Conservation (phyloP, 495 filamentous ascomycete genomes). For the Astrothelium macrocarpum region DNA sequence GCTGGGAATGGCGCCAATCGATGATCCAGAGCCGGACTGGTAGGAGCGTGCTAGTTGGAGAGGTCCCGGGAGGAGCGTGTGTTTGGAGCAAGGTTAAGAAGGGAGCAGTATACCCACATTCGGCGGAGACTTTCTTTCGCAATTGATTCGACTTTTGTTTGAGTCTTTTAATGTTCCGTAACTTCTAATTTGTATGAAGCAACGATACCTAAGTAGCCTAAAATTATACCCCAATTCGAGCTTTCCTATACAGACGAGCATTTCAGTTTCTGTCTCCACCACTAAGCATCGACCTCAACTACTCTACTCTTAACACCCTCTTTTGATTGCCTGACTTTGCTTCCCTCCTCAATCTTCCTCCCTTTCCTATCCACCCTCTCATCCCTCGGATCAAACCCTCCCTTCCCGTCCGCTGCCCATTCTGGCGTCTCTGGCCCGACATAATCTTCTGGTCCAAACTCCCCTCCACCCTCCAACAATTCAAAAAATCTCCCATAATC, state of each 20-base stretch:
- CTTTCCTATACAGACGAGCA: neutral
- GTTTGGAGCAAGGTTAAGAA: neutral
- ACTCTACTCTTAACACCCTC: constrained; percentile 8
- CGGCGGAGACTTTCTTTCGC: neutral
- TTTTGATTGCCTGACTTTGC: no score
- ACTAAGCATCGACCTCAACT: neutral
- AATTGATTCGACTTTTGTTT: neutral
- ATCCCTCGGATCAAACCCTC: constrained; percentile 88
- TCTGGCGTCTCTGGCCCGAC: constrained; percentile 72
- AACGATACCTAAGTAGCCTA: neutral
- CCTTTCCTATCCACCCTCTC: constrained; percentile 76
- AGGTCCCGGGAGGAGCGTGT: neutral
- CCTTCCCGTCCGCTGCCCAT: constrained; percentile 91
- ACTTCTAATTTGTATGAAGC: neutral
- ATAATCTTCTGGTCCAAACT: constrained; percentile 82
- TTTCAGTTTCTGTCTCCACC: neutral
- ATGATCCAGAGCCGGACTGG: neutral
- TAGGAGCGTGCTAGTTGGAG: neutral
- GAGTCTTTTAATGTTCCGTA: neutral
- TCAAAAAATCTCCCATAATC: constrained; percentile 86
- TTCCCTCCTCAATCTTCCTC: constrained; percentile 28
- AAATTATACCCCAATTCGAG: neutral
- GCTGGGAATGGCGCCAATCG: neutral
- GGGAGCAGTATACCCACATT: neutral
- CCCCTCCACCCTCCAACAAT: constrained; percentile 57